A percentile compares a stretch with the other conserved stretches of the same genome.
phyloP scores from a whole-genome alignment of 2,329 filamentous ascomycete species.

The Trichoderma atroviride region DNA sequence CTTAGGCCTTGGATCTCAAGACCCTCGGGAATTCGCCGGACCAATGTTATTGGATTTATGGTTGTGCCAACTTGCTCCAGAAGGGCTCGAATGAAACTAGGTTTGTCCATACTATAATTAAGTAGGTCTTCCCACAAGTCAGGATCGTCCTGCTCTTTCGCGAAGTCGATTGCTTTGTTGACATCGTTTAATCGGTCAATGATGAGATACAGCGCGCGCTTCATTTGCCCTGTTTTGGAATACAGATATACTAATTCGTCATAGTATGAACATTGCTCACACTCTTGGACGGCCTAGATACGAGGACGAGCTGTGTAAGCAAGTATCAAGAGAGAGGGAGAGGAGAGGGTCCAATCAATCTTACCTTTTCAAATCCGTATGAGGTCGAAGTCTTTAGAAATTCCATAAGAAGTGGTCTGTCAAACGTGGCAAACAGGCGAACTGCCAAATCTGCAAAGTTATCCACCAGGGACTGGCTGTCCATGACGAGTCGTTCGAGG shows the following conservation, averaged over 20 bases:
- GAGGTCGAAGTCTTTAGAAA: constrained; percentile 83
- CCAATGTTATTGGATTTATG: constrained; percentile 88
- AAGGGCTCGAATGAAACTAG: constrained; percentile 86
- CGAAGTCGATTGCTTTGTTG: constrained; percentile 88
- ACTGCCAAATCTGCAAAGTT: constrained; percentile 86
- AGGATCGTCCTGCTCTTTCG: constrained; percentile 87
- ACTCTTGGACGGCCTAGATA: constrained; percentile 68
- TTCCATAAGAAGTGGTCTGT: constrained; percentile 78
- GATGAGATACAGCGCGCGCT: constrained; percentile 87
- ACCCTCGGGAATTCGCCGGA: constrained; percentile 87
- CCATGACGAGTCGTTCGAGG: constrained; percentile 59
- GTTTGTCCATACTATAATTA: constrained; percentile 97
- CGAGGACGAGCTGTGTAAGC: not conserved
- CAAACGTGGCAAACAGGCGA: constrained; percentile 81
- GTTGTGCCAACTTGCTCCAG: constrained; percentile 92
- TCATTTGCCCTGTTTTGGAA: constrained; percentile 92
- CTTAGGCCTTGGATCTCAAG: constrained; percentile 88
- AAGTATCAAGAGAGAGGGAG: constrained; percentile 27
- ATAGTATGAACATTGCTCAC: constrained; percentile 78
- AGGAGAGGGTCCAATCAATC: constrained; percentile 6
- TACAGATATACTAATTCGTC: constrained; percentile 95
- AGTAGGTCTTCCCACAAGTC: constrained; percentile 95
- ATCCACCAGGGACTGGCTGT: constrained; percentile 73
- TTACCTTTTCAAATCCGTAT: constrained; percentile 80
- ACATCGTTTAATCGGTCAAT: constrained; percentile 92